Conservation (phyloP, 2,329 filamentous ascomycete species). For the Botrytis fragariae region DNA sequence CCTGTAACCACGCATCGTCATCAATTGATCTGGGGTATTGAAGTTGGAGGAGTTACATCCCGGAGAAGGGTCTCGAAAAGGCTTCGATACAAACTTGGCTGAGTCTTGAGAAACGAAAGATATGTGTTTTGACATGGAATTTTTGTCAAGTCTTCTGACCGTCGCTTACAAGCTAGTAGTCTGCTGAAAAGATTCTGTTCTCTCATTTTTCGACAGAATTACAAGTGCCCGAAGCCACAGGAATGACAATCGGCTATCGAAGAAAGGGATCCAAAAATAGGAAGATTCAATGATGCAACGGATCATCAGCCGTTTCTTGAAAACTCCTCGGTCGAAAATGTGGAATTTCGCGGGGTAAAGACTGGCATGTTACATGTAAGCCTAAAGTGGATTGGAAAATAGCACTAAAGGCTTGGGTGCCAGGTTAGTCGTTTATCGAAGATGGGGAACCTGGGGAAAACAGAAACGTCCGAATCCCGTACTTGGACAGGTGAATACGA, state of each 20-base stretch:
- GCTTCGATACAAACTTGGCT: neutral
- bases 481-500: neutral
- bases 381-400: neutral
- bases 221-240: neutral
- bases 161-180: neutral
- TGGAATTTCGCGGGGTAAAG: conserved; percentile 10
- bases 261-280: neutral
- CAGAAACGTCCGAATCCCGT: neutral
- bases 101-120: neutral
- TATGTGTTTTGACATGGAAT: neutral
- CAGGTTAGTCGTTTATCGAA: neutral
- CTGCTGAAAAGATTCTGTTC: no score
- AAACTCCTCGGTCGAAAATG: conserved; percentile 9
- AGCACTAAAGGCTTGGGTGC: neutral
- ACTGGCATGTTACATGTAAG: neutral
- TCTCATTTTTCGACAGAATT: neutral
- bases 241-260: neutral
- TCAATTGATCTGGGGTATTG: neutral
- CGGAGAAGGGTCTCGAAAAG: neutral
- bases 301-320: neutral
- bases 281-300: neutral
- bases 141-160: neutral
- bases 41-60: neutral
- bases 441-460: neutral
- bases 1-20: neutral